Conservation (phyloP, 495 filamentous ascomycete species). For the Tuber borchii region DNA sequence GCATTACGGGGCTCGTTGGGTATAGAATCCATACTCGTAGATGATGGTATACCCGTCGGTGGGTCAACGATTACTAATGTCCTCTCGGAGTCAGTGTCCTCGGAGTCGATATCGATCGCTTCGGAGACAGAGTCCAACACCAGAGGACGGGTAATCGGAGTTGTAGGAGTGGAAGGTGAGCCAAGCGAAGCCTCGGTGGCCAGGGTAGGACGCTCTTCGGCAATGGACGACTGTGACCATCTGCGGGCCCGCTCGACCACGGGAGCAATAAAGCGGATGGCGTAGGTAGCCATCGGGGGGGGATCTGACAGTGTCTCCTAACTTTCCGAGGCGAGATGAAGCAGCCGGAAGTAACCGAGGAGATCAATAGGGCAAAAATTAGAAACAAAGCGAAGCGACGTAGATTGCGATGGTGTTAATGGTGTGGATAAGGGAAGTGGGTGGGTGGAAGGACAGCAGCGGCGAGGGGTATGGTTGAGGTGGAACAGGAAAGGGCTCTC, state of each 20-base stretch:
- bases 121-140: conserved; percentile 30
- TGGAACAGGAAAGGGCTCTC: neutral
- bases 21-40: conserved; percentile 13
- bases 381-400: neutral
- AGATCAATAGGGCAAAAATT: neutral
- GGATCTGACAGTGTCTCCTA: neutral
- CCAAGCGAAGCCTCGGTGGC: conserved; percentile 17
- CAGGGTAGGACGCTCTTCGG: conserved; percentile 23
- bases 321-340: neutral
- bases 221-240: conserved; percentile 38
- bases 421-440: neutral
- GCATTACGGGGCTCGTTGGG: neutral
- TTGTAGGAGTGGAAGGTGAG: conserved; percentile 16
- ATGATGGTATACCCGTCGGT: conserved; percentile 14
- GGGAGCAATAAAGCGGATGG: conserved; percentile 38
- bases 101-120: conserved; percentile 20
- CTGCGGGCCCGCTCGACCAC: conserved; percentile 38
- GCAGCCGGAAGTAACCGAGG: neutral
- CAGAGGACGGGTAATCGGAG: conserved; percentile 10
- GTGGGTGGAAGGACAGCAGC: neutral
- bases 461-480: conserved; percentile 5
- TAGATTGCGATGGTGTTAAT: neutral
- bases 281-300: conserved; percentile 36
- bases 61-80: conserved; percentile 17
- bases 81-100: conserved; percentile 21